These are phyloP conservation scores for Penicillium argentinense DNA, from an alignment of 495 filamentous ascomycete species.

Conservation along the genomic window DNA sequence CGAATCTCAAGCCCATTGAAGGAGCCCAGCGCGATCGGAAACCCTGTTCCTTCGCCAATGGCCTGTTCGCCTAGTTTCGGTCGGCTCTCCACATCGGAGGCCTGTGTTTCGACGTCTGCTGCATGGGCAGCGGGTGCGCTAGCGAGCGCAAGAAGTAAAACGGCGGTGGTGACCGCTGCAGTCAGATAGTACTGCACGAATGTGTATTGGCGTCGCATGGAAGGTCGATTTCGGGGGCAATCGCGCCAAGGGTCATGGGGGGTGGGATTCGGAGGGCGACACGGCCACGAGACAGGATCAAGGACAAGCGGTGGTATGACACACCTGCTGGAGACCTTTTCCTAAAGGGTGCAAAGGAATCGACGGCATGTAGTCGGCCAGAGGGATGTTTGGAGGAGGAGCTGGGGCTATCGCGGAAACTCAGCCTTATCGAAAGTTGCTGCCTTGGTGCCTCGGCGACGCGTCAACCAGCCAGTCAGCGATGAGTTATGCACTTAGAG, in stretches of 20 bases:
- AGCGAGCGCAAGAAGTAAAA: constrained; percentile 52
- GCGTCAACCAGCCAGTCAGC: no score
- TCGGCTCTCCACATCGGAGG: constrained; percentile 46
- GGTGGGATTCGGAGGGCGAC: constrained; percentile 1
- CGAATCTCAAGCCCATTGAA: constrained; percentile 37
- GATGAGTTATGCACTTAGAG: no score
- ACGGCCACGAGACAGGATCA: neutral
- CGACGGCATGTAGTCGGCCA: constrained; percentile 15
- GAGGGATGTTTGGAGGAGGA: constrained; percentile 2
- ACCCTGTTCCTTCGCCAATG: constrained; percentile 20
- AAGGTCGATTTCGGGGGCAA: constrained; percentile 13
- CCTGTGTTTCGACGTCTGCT: constrained; percentile 44
- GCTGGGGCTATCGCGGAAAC: constrained; percentile 17
- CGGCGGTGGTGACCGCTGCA: constrained; percentile 60
- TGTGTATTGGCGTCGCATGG: constrained; percentile 61
- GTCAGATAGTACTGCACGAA: constrained; percentile 68
- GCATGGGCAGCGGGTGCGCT: constrained; percentile 57
- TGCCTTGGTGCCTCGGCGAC: constrained; percentile 16
- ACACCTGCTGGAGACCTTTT: constrained; percentile 16
- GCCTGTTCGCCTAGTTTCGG: constrained; percentile 21
- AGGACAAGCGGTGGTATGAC: constrained; percentile 2
- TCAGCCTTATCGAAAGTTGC: constrained; percentile 18
- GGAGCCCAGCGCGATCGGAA: constrained; percentile 31
- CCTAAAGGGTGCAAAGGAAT: constrained; percentile 7
- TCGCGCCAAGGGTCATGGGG: constrained; percentile 16